Evolutionary conservation across 768 basidiomycete species (phyloP).

Genomic region (Lactifluus echinatus): DNA sequence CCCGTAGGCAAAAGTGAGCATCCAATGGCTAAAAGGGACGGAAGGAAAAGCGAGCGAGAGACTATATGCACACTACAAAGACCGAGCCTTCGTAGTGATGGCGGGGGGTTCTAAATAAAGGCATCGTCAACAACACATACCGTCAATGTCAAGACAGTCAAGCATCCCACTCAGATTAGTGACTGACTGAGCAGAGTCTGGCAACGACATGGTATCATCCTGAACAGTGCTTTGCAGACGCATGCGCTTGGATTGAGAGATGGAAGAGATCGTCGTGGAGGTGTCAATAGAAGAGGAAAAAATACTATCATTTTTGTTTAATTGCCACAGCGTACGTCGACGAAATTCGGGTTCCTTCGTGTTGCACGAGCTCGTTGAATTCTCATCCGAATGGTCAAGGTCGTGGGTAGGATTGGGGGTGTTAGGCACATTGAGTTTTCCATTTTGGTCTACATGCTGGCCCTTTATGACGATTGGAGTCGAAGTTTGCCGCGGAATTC

Average conservation of each 20-base stretch:
- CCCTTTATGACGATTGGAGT: conserved; percentile 13
- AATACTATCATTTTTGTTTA: conserved; percentile 14
- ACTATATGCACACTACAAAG: neutral
- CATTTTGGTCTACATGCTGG: neutral
- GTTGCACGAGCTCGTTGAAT: neutral
- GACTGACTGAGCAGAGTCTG: conserved; percentile 5
- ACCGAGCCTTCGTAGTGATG: neutral
- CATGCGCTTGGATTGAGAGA: neutral
- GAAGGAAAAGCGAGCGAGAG: neutral
- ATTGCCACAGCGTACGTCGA: neutral
- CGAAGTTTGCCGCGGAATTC: conserved; percentile 15
- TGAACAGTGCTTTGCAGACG: neutral
- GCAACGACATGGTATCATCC: neutral
- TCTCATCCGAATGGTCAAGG: neutral
- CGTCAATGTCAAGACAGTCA: conserved; percentile 13
- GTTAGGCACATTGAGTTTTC: conserved; percentile 3
- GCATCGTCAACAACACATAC: conserved; percentile 7
- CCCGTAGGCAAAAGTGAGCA: neutral
- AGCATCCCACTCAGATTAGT: conserved; percentile 17
- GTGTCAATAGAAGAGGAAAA: conserved; percentile 16
- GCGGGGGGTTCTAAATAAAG: neutral
- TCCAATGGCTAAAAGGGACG: neutral
- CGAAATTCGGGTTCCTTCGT: neutral
- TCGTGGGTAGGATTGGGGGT: neutral
- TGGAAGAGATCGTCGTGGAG: neutral